Base-by-base conservation (phyloP, 2,329 filamentous ascomycete species). In the Xylaria sp. region DNA sequence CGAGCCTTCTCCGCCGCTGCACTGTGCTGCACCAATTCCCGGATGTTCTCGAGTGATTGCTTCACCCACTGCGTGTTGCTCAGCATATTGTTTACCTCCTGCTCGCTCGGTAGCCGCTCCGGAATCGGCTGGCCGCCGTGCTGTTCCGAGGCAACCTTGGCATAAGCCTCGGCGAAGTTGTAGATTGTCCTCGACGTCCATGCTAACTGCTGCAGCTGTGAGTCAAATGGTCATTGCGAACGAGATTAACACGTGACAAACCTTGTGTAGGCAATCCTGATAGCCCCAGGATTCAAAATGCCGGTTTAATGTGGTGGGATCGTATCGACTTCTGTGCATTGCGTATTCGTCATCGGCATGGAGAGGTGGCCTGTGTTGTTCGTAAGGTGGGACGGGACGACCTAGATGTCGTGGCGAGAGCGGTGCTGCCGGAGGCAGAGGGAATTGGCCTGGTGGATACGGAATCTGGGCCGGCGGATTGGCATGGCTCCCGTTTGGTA, bases 161-260 rank as follows among this genome's bases (percentile, higher is more conserved):
- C 72, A 48, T 83, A 85, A 1, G 78, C 79, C 58, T 85, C 82
- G 29, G 81, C 79, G 63, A 85, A 85, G 56, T 80, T 80, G 63
- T 74, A 80, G 7, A 84, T 74, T 1, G 80, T 84, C 34, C 81
- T 76, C 16, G 80, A 77, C 2, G 76, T 74, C 50, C 74, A 75
- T 40, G 74, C 75, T 61, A 84, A 80, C 82, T 84, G 65, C 38
- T 47, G 34, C 38, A 54, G 42, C 34, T 52, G 56, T 60, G 21
- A 63, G 53, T 37, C 39, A 46, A 17, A 37, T 18, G 21, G n/a
- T 2, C 19, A 19, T 9, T n/a, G n/a, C n/a, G 7, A 11, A 8
- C 21, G 17, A n/a, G 9, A 41, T n/a, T 16, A 21, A 18, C 2
- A 22, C 38, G 21, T 34, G 21, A 57, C 63, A 17, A 39, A 83